Base-by-base conservation (phyloP, 225 moss, liverwort and hornwort species). In the Rhytidiadelphus loreus region DNA sequence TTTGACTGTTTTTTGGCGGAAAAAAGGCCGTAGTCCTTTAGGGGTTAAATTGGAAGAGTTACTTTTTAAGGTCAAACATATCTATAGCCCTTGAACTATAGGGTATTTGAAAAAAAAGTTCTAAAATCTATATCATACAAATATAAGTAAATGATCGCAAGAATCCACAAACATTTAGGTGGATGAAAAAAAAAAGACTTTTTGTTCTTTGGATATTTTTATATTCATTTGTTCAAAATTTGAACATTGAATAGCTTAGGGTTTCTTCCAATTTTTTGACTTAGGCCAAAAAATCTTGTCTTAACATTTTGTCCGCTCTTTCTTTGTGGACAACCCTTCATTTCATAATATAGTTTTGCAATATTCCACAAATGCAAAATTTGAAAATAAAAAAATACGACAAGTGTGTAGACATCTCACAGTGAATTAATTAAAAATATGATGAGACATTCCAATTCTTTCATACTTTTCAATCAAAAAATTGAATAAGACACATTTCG, bases 321-420 rank as follows among this genome's bases (percentile, higher is more conserved):
- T 37, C 1, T 2, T 64, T 20, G 1, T 19, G 0, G 0, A 20
- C 6, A 37, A 65, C 1, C 11, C 3, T 65, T 20, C 18, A 11
- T 65, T 35, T 37, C 2, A 11, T 11, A 18, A 65, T 37, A 20
- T 20, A 37, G 20, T 37, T 65, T 37, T 65, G 6, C 11, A 65
- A 65, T 37, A 37, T 37, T 37, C 11, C 5, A 65, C 20, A 20
- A 20, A 37, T 6, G 3, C 0, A 65, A 65, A 37, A 65, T 3
- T 37, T 65, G 20, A 65, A 37, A 65, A 37, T 20, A 6, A 65
- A 37, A 20, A 3, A 16, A 2, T 63, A 63, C 16, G 4, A 16
- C 3, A 63, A 63, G 16, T 9, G 35, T 64, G 5, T 64, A 33
- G 35, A 35, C 33, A 10, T 33, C 18, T 64, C 35, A 18, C 4